These are phyloP conservation scores for Solanum chilense DNA, from an alignment of 257 asterid species.

Conservation along the genomic window DNA sequence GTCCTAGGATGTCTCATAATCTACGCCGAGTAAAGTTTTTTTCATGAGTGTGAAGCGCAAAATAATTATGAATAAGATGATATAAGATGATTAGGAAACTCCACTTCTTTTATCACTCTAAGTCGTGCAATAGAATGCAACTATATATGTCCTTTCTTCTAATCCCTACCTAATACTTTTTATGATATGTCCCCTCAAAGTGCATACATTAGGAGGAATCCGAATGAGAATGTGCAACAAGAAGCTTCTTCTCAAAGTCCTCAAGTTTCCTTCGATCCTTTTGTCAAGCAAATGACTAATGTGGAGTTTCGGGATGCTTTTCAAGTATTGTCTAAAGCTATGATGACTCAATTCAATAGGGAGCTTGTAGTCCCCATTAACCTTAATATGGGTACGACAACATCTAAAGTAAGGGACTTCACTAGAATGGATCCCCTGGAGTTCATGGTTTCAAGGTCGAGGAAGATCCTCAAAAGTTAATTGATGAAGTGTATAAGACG, in stretches of 20 bases:
- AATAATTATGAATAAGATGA: too few relatives aligned
- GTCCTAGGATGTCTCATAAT: background rate
- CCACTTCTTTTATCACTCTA: too few relatives aligned
- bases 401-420: background rate
- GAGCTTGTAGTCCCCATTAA: background rate
- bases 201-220: too few relatives aligned
- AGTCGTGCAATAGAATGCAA: too few relatives aligned
- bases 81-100: too few relatives aligned
- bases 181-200: too few relatives aligned
- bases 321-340: background rate
- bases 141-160: too few relatives aligned
- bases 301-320: background rate
- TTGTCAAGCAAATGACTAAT: background rate
- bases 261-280: background rate
- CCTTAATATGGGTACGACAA: accelerated
- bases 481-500: background rate
- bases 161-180: too few relatives aligned
- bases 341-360: background rate
- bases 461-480: background rate
- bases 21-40: background rate
- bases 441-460: background rate
- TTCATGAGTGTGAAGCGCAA: background rate
- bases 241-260: too few relatives aligned
- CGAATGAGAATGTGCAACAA: too few relatives aligned
- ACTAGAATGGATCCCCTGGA: background rate